Conservation (phyloP, 371 early-diverging fungal species). For the Rozella allomycis region DNA sequence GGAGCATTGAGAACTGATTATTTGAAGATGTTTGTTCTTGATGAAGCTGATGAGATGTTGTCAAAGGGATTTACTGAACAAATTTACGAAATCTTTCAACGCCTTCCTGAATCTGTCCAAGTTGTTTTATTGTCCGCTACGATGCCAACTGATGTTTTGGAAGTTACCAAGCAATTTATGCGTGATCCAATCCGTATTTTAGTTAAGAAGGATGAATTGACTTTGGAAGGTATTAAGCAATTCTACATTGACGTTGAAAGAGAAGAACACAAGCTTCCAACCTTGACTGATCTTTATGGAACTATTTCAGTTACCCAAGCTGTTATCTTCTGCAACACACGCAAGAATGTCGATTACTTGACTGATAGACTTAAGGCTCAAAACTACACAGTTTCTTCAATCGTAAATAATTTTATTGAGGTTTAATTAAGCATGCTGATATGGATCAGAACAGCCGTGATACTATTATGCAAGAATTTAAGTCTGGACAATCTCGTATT, state of each 20-base stretch:
- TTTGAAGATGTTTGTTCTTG: conserved; percentile 92
- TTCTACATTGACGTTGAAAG: conserved; percentile 93
- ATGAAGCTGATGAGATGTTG: conserved; percentile 99
- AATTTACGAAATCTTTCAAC: conserved; percentile 91
- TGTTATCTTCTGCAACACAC: conserved; percentile 96
- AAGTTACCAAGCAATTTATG: conserved; percentile 89
- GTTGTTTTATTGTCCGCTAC: conserved; percentile 97
- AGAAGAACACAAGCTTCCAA: conserved; percentile 90
- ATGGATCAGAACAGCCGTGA: conserved; percentile 93
- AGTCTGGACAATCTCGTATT: conserved; percentile 61
- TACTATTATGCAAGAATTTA: conserved; percentile 91
- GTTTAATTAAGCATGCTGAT: conserved; percentile 66
- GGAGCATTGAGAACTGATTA: conserved; percentile 57
- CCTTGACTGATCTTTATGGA: conserved; percentile 87
- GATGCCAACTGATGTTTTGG: conserved; percentile 88
- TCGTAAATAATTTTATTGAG: no score
- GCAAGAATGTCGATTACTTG: conserved; percentile 93
- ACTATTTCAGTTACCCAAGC: conserved; percentile 91
- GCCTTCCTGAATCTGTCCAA: conserved; percentile 79
- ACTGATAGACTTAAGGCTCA: conserved; percentile 79
- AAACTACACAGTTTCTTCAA: conserved; percentile 88
- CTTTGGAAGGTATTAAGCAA: conserved; percentile 99
- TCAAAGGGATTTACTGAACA: conserved; percentile 95
- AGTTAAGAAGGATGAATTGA: conserved; percentile 98
- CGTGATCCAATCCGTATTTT: conserved; percentile 91